Conservation (phyloP, 306 rosid genomes). For the Trichosanthes truncata region DNA sequence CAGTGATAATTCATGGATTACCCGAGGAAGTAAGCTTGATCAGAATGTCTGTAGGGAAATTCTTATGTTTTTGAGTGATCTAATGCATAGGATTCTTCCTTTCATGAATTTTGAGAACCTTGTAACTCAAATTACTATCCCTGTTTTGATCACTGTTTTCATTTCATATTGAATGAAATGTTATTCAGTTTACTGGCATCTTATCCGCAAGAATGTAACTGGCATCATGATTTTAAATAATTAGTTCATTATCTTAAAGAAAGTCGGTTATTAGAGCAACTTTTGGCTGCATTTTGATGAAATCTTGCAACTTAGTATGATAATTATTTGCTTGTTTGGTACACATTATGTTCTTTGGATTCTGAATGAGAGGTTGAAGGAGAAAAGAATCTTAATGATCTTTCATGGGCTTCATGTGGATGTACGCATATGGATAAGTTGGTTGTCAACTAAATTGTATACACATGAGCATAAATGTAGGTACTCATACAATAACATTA, state of each 20-base stretch:
- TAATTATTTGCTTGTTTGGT: neutral
- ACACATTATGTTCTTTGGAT: constrained; percentile 4
- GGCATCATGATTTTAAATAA: neutral
- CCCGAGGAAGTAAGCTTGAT: neutral
- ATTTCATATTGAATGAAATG: neutral
- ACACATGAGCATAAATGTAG: neutral
- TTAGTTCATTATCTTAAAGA: neutral
- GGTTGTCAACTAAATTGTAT: neutral
- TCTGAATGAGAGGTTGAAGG: neutral
- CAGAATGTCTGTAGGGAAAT: neutral
- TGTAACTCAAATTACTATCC: neutral
- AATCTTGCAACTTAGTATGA: neutral
- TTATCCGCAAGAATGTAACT: neutral
- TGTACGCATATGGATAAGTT: neutral
- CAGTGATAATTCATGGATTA: neutral
- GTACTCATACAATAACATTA: neutral
- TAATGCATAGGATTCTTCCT: neutral
- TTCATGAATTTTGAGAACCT: neutral
- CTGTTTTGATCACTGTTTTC: neutral
- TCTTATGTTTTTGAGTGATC: neutral
- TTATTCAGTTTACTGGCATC: neutral
- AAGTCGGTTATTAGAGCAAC: neutral
- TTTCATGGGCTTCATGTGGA: constrained; percentile 3
- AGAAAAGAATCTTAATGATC: neutral
- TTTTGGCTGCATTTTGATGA: neutral